Conservation (phyloP, 805 yeast genomes). For the Ogataea siamensis region DNA sequence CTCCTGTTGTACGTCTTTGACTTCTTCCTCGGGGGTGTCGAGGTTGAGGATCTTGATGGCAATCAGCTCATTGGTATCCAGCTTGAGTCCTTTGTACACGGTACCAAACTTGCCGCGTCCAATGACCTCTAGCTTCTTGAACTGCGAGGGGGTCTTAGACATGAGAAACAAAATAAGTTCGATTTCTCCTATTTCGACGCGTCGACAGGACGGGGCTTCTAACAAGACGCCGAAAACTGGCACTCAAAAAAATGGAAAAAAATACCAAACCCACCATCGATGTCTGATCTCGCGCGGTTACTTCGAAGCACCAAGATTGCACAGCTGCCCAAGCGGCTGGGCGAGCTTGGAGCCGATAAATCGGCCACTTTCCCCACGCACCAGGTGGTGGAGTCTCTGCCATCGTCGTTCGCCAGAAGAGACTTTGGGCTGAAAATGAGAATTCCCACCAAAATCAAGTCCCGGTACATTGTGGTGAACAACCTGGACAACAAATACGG, state of each 20-base stretch:
- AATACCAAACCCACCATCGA: conserved; percentile 22
- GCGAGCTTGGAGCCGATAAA: conserved; percentile 25
- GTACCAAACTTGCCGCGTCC: conserved; percentile 98
- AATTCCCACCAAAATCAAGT: conserved; percentile 59
- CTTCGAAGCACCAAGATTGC: conserved; percentile 34
- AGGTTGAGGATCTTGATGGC: conserved; percentile 92
- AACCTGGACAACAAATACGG: conserved; percentile 66
- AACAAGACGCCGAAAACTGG: not conserved
- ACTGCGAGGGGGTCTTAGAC: conserved; percentile 28
- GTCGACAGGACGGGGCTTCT: conserved; percentile 8
- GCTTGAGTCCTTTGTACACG: conserved; percentile 82
- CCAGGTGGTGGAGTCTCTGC: conserved; percentile 69
- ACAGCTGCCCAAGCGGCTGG: conserved; percentile 33
- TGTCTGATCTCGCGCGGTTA: conserved; percentile 30
- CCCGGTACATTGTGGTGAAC: conserved; percentile 59
- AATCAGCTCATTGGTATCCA: conserved; percentile 69
- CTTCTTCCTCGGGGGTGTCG: conserved; percentile 93
- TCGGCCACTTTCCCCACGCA: conserved; percentile 54
- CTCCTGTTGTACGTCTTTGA: conserved; percentile 91
- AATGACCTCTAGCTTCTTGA: conserved; percentile 82
- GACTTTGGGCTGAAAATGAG: conserved; percentile 77
- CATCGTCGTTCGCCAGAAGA: conserved; percentile 59
- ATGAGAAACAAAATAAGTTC: conserved; percentile 4
- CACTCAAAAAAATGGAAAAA: conserved; percentile 4
- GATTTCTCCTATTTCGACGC: conserved; percentile 6